Evolutionary conservation across 2,329 filamentous ascomycete species (phyloP).

Genomic region (Dactylellina haptotyla): DNA sequence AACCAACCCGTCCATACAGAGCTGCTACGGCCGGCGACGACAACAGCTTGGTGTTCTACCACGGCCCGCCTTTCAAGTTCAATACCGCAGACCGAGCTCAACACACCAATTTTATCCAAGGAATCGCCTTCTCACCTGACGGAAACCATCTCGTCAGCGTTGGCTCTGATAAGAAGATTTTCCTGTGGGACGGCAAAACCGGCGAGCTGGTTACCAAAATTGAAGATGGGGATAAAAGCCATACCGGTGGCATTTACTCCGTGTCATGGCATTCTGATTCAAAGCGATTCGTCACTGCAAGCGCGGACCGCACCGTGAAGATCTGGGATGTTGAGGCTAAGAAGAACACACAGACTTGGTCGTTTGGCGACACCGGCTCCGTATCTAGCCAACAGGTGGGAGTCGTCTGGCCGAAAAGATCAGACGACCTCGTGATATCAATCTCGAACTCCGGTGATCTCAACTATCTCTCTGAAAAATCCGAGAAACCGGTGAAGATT

Average conservation of each 20-base stretch:
- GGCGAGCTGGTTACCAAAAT: slow-evolving; percentile 82
- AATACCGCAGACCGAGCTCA: slow-evolving; percentile 77
- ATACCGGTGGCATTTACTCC: slow-evolving; percentile 91
- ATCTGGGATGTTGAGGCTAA: slow-evolving; percentile 90
- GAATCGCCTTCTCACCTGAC: slow-evolving; percentile 88
- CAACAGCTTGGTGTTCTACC: slow-evolving; percentile 87
- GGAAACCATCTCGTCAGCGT: slow-evolving; percentile 84
- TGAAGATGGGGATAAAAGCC: slow-evolving; percentile 75
- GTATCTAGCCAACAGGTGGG: slow-evolving; percentile 91
- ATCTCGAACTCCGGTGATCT: slow-evolving; percentile 88
- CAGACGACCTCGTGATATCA: slow-evolving; percentile 88
- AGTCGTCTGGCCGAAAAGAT: slow-evolving; percentile 85
- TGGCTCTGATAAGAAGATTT: slow-evolving; percentile 90
- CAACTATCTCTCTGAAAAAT: slow-evolving; percentile 83
- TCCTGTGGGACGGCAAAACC: slow-evolving; percentile 95
- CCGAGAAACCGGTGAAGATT: slow-evolving; percentile 73
- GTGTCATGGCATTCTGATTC: slow-evolving; percentile 91
- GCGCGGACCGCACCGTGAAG: slow-evolving; percentile 92
- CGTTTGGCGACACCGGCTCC: slow-evolving; percentile 79
- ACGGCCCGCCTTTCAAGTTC: slow-evolving; percentile 96
- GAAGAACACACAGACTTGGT: slow-evolving; percentile 82
- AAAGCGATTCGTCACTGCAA: slow-evolving; percentile 86
- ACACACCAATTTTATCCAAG: slow-evolving; percentile 90
- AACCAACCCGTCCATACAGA: slow-evolving; percentile 86
- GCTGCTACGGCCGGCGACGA: slow-evolving; percentile 93